Evolutionary conservation across 2,329 filamentous ascomycete species (phyloP), one percentile per base, ranked within the genome.

Genomic region (Leptodontidium sp.): DNA sequence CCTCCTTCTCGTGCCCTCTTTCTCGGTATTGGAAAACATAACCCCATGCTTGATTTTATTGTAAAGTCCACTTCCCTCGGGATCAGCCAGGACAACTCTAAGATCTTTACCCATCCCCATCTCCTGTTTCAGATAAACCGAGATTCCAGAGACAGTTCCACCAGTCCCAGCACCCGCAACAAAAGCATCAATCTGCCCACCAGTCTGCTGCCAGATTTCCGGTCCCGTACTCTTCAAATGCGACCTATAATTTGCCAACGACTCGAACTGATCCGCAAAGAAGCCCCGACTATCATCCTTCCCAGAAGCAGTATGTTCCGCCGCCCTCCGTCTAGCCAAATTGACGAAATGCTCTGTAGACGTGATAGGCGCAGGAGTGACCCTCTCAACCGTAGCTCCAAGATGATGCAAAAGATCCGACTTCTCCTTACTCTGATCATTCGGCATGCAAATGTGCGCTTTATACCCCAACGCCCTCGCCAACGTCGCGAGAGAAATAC

Each of bases 181-280:
- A 77, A 98, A 98, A 2, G 93, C 95, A 78, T 97, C 92, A 1
- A 98, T 77, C 8, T 77, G 80, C 0, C 93, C 93, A 29, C 84
- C 86, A 6, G 92, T 92, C 81, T 99, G 96, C 0, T 84, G 81
- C 75, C 88, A 91, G 73, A 99, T 96, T 82, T 99, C 96, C 0
- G 95, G 96, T 0, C 96, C 96, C 0, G 96, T 99, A 15, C 89
- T 88, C 24, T 86, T 83, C 75, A 91, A 89, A 82, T 99, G 96
- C 1, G 96, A 94, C 57, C 87, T 85, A 86, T 91, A 97, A 81
- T 99, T 99, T 40, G 94, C 93, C 62, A 88, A 84, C 32, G 92
- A 95, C 82, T 99, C 96, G 78, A 99, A 99, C 78, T 99, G 96
- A 79, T 99, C 93, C 0, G 95, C 94, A 78, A 98, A 99, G 81